Evolutionary conservation across 2,329 filamentous ascomycete genomes (phyloP), one percentile per base, ranked within the genome.

Genomic region (Aspergillus flavus): DNA sequence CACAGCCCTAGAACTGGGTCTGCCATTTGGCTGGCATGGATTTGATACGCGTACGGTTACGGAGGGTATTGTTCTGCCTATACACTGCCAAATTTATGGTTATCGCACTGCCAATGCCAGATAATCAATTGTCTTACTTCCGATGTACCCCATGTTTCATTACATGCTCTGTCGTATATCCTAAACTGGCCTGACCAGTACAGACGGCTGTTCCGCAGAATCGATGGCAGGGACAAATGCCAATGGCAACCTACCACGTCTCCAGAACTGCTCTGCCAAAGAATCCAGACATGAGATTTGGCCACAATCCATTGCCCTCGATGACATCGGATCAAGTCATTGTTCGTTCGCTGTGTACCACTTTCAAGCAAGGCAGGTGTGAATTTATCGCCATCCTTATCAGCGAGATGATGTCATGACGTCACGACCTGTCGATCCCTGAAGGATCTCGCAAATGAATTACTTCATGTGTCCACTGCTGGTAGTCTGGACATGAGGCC

Each of bases 1-100:
- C 52, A 54, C 52, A 54, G 52, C 52, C 52, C 52, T 54, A 54
- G 52, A 36, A 34, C 19, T 54, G 52, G 52, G 52, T 54, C 52
- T 4, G 28, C n/a, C 30, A 21, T 23, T 28, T 36, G n/a, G 26
- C 23, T 9, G 12, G 12, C 19, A 34, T 34, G 30, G 6, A 36
- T 54, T 36, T 54, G 52, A 36, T 46, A 46, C 43, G 39, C 19
- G 16, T 28, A 53, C 26, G 14, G 16, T 21, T n/a, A 30, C 26
- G 6, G 50, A 53, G 21, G 50, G 30, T 53, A 53, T 34, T 36
- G 16, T 54, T 54, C 50, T 54, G 50, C 50, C 50, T 23, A 54
- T 14, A n/a, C 52, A 11, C 21, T 11, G 21, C 19, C 19, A 6
- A 54, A 12, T 36, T 36, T 54, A 54, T 54, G 19, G 30, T 54